phyloP scores from a whole-genome alignment of 176 grass and related monocot species.

The Oropetium thomaeum region DNA sequence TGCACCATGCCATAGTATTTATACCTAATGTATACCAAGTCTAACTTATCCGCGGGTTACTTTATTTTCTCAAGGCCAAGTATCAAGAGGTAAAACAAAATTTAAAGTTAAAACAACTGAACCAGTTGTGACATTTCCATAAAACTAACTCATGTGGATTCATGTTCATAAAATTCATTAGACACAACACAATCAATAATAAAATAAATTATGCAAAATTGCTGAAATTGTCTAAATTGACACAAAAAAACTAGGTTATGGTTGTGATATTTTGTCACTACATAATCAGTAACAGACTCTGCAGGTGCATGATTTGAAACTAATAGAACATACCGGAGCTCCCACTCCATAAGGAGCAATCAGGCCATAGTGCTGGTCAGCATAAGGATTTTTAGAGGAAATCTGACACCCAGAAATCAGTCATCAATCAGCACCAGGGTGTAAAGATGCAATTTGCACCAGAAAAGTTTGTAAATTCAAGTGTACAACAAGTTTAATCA shows the following conservation, averaged over 20 bases:
- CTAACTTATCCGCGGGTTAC: not conserved
- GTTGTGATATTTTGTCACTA: not conserved
- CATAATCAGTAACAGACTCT: not conserved
- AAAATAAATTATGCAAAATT: not conserved
- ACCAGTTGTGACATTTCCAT: no score
- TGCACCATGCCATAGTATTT: not conserved
- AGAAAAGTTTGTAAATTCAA: not conserved
- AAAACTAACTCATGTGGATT: not conserved
- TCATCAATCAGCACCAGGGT: not conserved
- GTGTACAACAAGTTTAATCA: not conserved
- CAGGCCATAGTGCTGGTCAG: conserved; percentile 64
- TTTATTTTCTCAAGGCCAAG: not conserved
- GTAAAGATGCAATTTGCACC: not conserved
- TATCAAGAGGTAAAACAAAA: not conserved
- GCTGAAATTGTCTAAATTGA: not conserved
- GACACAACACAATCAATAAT: not conserved
- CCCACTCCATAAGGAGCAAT: conserved; percentile 56
- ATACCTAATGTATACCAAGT: not conserved
- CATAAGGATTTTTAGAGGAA: conserved; percentile 46
- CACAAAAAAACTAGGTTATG: not conserved
- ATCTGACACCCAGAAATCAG: conserved; percentile 39
- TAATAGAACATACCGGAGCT: conserved; percentile 49
- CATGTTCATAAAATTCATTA: conserved; percentile 5
- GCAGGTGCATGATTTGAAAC: conserved; percentile 3
- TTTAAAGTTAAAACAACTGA: not conserved